Evolutionary conservation across 345 rosid genomes (phyloP).

Genomic region (Microthlaspi erraticum): DNA sequence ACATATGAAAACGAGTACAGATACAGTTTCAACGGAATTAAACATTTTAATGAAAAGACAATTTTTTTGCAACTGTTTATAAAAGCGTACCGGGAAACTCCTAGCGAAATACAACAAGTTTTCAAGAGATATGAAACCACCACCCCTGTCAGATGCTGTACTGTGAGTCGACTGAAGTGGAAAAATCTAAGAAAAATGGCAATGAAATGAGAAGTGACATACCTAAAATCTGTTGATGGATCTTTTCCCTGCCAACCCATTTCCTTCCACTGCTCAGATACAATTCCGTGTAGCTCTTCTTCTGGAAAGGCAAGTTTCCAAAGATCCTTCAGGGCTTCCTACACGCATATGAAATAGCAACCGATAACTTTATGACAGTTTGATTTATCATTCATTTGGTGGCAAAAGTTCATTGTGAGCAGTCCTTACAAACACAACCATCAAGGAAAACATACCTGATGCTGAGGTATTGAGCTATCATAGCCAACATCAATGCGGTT

Average conservation of each 20-base stretch:
- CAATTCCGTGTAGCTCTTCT: constrained; percentile 78
- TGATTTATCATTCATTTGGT: neutral
- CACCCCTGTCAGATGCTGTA: constrained; percentile 71
- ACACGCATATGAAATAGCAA: constrained; percentile 27
- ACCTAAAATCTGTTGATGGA: constrained; percentile 99
- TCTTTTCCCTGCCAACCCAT: constrained; percentile 99
- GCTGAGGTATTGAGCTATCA: constrained; percentile 83
- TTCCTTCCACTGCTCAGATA: constrained; percentile 99
- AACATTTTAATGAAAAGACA: neutral
- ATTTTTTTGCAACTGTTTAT: neutral
- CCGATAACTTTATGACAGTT: too few species aligned
- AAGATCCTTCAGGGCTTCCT: constrained; percentile 88
- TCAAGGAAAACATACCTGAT: constrained; percentile 58
- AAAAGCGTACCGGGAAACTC: constrained; percentile 69
- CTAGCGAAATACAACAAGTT: constrained; percentile 87
- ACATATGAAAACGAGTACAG: neutral
- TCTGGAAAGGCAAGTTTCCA: constrained; percentile 95
- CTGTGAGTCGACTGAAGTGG: constrained; percentile 5
- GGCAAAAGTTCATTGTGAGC: neutral
- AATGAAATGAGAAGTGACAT: constrained; percentile 6
- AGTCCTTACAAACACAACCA: constrained; percentile 11
- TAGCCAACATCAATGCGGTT: constrained; percentile 84
- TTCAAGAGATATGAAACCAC: constrained; percentile 98
- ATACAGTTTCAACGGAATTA: neutral
- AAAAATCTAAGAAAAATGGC: neutral